These are phyloP conservation scores for Candida glucosophila DNA, from an alignment of 1,139 yeast genomes.

Conservation along the genomic window DNA sequence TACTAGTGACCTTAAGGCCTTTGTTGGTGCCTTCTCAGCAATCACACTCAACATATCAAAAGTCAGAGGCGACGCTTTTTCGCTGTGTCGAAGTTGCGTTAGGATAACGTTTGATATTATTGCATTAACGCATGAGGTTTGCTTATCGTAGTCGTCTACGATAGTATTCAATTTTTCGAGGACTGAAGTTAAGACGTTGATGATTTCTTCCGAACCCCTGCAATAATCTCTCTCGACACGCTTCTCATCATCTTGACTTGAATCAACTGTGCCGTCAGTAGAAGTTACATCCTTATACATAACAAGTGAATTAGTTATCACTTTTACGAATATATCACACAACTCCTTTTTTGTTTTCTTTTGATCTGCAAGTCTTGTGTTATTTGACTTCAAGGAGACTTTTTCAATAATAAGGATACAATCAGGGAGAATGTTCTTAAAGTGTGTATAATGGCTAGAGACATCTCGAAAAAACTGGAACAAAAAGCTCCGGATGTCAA, in stretches of 20 bases:
- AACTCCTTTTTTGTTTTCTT: slow-evolving; percentile 57
- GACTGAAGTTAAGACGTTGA: slow-evolving; percentile 31
- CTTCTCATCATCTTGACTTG: no score
- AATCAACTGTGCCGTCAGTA: no score
- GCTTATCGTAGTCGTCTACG: slow-evolving; percentile 47
- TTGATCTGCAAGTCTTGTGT: slow-evolving; percentile 55
- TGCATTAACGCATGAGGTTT: slow-evolving; percentile 30
- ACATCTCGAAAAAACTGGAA: slow-evolving; percentile 54
- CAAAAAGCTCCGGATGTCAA: slow-evolving; percentile 61
- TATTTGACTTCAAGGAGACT: slow-evolving; percentile 47
- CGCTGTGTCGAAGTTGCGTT: slow-evolving; percentile 35
- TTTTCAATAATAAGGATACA: slow-evolving; percentile 42
- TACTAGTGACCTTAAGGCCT: slow-evolving; percentile 44
- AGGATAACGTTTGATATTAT: slow-evolving; percentile 38
- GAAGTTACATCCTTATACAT: slow-evolving; percentile 8
- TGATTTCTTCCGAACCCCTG: slow-evolving; percentile 9
- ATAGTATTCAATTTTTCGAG: slow-evolving; percentile 32
- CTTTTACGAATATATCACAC: slow-evolving; percentile 51
- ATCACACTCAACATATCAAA: slow-evolving; percentile 30
- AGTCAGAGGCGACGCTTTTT: slow-evolving; percentile 23
- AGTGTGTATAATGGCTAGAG: slow-evolving; percentile 37
- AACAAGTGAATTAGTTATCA: slow-evolving; percentile 30
- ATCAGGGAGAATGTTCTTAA: slow-evolving; percentile 42
- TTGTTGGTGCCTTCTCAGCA: slow-evolving; percentile 29
- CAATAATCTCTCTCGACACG: no score